Base-by-base conservation (phyloP, 495 filamentous ascomycete genomes). In the Aspergillus saccharolyticus region DNA sequence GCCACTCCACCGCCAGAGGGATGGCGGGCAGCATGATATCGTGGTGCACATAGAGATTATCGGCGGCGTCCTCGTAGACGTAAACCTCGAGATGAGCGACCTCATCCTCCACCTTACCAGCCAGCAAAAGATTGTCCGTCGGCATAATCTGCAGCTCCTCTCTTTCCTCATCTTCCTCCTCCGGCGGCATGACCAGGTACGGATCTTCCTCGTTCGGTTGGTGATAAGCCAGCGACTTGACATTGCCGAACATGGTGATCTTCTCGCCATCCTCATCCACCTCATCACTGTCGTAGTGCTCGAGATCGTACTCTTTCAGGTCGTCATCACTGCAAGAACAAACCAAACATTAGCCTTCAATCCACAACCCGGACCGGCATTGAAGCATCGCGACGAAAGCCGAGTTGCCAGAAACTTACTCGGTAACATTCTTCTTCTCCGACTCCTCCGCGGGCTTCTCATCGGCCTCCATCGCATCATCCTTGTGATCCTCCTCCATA, bases 11-110 rank as follows among this genome's bases (percentile, higher is more conserved):
- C 67, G 89, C 93, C 15, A 99, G 83, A 2, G 94, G 94, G 71
- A 97, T 96, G 28, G 92, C 92, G 17, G 94, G 94, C 43, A 99
- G 84, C 94, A 99, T 97, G 63, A 99, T 96, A 67, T 99, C 94
- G 78, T 99, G 95, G 76, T 99, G 94, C 10, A 97, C 92, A 70
- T 97, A 99, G 42, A 99, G 85, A 71, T 99, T 97, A 67, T 96
- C 94, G 10, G 85, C 91, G 42, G 72, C 73, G 65, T 97, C 95
- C 72, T 98, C 95, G 71, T 98, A 98, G 25, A 98, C 90, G 69
- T 97, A 97, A 45, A 97, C 85, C 68, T 97, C 95, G 18, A 99
- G 81, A 74, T 97, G 92, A 22, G 94, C 91, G 22, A 99, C 88
- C 63, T 97, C 94, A 61, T 99, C 94, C 72, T 99, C 94, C 18